A percentile compares a stretch with the other conserved stretches of the same genome.
These are phyloP conservation scores for Solanum megistacrolobum DNA, from an alignment of 257 asterid genomes.

Conservation along the genomic window DNA sequence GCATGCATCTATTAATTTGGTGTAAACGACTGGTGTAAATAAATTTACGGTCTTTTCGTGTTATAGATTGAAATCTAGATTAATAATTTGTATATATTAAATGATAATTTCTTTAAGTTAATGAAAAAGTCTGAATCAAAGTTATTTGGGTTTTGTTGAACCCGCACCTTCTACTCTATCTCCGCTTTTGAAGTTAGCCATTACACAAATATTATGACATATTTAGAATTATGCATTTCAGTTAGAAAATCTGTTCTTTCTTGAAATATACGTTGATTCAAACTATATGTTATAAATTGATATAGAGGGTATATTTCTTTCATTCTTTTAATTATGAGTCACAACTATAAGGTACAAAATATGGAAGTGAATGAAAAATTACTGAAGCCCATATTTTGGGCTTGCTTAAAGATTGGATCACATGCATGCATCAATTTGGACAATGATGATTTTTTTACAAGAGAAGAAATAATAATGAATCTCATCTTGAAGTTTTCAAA, in stretches of 20 bases:
- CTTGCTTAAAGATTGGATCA: not conserved
- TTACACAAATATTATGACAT: not conserved
- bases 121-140: not conserved
- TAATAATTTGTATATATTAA: not conserved
- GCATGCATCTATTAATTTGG: not conserved
- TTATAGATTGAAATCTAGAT: not conserved
- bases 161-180: not conserved
- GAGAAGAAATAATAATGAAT: not conserved
- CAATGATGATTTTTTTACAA: not conserved
- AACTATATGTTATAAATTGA: not conserved
- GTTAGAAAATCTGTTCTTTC: not conserved
- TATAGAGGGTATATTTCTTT: not conserved
- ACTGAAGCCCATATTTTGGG: not conserved
- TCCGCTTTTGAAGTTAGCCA: not conserved
- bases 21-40: not conserved
- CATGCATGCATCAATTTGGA: not conserved
- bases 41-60: not conserved
- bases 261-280: not conserved
- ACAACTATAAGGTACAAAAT: not conserved
- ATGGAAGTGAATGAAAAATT: not conserved
- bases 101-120: not conserved
- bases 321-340: not conserved
- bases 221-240: not conserved
- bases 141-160: not conserved
- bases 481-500: not conserved